Conservation (phyloP, 345 rosid species). For the Gossypium mustelinum region DNA sequence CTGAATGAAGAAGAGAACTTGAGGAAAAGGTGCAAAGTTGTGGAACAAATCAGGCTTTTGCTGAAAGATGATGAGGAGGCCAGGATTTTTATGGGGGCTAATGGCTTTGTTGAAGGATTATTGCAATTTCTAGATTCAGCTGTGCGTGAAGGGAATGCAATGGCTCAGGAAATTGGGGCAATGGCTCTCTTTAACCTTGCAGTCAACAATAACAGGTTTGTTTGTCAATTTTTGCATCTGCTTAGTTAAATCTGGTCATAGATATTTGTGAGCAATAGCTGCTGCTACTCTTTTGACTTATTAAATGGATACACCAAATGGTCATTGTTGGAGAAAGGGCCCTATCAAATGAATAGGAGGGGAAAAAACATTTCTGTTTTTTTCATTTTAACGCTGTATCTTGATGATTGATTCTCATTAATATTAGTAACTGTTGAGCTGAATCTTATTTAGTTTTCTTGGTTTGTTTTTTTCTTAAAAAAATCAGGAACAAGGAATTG, state of each 20-base stretch:
- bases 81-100: conserved; percentile 78
- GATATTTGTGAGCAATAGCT: neutral
- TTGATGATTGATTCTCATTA: neutral
- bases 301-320: neutral
- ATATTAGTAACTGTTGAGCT: neutral
- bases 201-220: conserved; percentile 93
- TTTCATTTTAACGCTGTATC: neutral
- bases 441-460: neutral
- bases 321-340: neutral
- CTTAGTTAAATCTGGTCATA: neutral
- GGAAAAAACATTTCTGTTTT: neutral
- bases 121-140: conserved; percentile 63
- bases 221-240: conserved; percentile 4
- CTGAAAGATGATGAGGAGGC: conserved; percentile 97
- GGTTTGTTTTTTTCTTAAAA: neutral
- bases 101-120: conserved; percentile 79
- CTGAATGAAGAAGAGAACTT: conserved; percentile 54
- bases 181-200: conserved; percentile 98
- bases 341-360: neutral
- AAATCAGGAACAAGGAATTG: conserved; percentile 75
- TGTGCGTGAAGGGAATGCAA: conserved; percentile 36
- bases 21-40: conserved; percentile 52
- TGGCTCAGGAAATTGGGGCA: conserved; percentile 75
- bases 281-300: neutral
- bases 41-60: conserved; percentile 61